These are phyloP conservation scores for Penium margaritaceum DNA, from an alignment of 139 green algal species.

Conservation along the genomic window DNA sequence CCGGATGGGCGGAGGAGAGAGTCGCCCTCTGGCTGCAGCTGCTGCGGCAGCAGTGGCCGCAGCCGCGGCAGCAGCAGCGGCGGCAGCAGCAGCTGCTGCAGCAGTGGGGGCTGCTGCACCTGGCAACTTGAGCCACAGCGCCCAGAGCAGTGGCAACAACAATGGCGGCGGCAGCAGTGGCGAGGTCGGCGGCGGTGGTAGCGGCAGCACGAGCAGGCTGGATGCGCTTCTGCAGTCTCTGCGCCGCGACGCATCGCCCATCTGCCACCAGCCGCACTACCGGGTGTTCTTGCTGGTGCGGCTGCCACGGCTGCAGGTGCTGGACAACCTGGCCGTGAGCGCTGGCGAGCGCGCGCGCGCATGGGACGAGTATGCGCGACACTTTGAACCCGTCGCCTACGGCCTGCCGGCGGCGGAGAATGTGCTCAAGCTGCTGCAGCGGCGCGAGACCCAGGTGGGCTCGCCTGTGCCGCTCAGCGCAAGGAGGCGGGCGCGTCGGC, in stretches of 20 bases:
- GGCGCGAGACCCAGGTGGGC: neutral
- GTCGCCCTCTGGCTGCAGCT: no score
- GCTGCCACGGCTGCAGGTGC: slow-evolving; percentile 19
- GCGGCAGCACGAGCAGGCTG: neutral
- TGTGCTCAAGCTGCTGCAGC: slow-evolving; percentile 9
- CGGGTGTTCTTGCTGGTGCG: slow-evolving; percentile 17
- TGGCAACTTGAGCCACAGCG: neutral
- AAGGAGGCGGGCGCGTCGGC: no score
- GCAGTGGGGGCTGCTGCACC: neutral
- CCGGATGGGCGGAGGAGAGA: no score
- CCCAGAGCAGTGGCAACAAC: neutral
- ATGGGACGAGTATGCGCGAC: neutral
- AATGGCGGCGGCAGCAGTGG: neutral
- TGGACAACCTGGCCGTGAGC: slow-evolving; percentile 18
- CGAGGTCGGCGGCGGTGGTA: neutral
- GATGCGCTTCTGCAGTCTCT: neutral
- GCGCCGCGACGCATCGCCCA: slow-evolving; percentile 12
- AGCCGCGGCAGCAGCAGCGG: no score
- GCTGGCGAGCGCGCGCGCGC: slow-evolving; percentile 8
- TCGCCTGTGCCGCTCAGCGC: slow-evolving; percentile 1
- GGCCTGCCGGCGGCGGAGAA: neutral
- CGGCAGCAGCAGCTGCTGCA: neutral
- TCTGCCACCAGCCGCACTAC: slow-evolving; percentile 27
- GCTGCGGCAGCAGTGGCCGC: no score
- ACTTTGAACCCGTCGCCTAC: slow-evolving; percentile 15